Percentiles rank a stretch among this genome's conserved stretches.
These are phyloP conservation scores for Pichia sp. DNA, from an alignment of 1,139 yeast genomes.

Conservation along the genomic window DNA sequence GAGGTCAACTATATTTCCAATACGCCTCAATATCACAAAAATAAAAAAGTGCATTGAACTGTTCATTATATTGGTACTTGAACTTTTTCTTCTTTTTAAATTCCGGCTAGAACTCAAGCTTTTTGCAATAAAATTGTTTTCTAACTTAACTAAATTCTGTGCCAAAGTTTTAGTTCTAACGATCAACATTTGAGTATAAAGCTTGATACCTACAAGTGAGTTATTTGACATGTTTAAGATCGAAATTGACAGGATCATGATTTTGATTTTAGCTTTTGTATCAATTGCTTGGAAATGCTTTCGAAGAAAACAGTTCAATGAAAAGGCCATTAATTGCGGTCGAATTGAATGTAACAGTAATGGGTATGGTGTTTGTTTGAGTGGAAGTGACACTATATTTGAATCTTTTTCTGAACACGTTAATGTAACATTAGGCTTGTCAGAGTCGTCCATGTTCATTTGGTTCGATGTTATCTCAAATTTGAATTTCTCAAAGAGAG, in stretches of 20 bases:
- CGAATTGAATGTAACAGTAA: conserved; percentile 19
- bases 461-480: conserved; percentile 23
- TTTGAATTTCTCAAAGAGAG: conserved; percentile 22
- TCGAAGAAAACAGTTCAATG: conserved; percentile 15
- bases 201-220: conserved; percentile 4
- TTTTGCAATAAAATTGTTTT: not conserved
- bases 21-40: conserved; percentile 5
- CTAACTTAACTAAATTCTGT: conserved; percentile 1
- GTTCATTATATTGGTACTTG: conserved; percentile 5
- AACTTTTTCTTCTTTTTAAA: not conserved
- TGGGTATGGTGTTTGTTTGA: conserved; percentile 18
- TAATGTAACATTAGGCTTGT: no score
- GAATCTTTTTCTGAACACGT: not conserved
- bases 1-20: conserved; percentile 3
- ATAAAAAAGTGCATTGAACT: conserved; percentile 11
- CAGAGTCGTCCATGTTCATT: no score
- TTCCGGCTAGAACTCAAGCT: not conserved
- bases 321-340: conserved; percentile 17
- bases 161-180: conserved; percentile 8
- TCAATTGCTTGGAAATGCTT: conserved; percentile 2
- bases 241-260: conserved; percentile 5
- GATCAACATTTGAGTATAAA: conserved; percentile 11
- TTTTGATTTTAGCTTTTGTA: not conserved
- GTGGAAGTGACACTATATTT: conserved; percentile 8
- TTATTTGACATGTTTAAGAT: conserved; percentile 10